These are phyloP conservation scores for Coemansia interrupta DNA, from an alignment of 192 early-diverging fungal species.

Conservation along the genomic window DNA sequence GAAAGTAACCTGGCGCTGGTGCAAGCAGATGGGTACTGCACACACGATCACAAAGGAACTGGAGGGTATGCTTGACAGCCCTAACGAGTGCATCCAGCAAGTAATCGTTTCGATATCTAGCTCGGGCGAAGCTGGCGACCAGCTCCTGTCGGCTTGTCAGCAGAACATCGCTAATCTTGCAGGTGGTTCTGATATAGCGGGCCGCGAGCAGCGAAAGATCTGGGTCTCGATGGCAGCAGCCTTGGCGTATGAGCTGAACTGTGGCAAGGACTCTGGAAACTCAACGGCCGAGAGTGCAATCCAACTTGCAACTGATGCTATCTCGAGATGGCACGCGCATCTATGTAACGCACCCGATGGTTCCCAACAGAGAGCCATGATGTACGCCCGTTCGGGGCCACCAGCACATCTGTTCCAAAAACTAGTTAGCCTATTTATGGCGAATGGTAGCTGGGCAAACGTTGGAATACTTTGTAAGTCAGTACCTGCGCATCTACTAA, in stretches of 20 bases:
- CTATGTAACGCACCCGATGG: neutral
- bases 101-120: conserved; percentile 10
- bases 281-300: no score
- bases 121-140: neutral
- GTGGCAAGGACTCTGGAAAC: no score
- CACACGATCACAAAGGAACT: conserved; percentile 3
- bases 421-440: conserved; percentile 23
- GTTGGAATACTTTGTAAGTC: conserved; percentile 18
- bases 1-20: conserved; percentile 37
- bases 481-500: conserved; percentile 15
- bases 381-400: conserved; percentile 20
- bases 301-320: conserved; percentile 3
- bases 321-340: conserved; percentile 14
- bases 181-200: neutral
- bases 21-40: conserved; percentile 12
- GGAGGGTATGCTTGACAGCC: conserved; percentile 13
- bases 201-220: neutral
- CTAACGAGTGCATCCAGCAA: conserved; percentile 13
- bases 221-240: conserved; percentile 1
- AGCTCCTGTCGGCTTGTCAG: conserved; percentile 1
- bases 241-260: no score
- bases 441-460: conserved; percentile 19
- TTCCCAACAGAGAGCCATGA: neutral
- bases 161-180: conserved; percentile 4
- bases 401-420: conserved; percentile 26